These are phyloP conservation scores for Phascolomyces articulosus DNA, from an alignment of 371 early-diverging fungal species.

Conservation along the genomic window DNA sequence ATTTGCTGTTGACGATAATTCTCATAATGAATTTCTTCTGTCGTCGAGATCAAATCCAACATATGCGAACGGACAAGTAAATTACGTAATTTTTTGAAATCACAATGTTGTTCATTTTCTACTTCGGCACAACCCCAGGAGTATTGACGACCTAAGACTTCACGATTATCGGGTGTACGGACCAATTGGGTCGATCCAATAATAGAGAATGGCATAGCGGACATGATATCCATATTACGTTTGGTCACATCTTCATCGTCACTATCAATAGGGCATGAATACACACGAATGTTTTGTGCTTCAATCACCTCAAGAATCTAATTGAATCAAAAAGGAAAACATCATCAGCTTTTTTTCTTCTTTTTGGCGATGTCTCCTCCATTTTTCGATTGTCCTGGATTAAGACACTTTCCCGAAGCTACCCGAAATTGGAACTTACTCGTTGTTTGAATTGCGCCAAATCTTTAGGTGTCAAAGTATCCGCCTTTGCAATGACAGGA, in stretches of 20 bases:
- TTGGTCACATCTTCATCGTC: conserved; percentile 79
- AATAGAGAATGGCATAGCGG: conserved; percentile 93
- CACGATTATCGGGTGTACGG: conserved; percentile 64
- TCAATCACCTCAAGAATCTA: conserved; percentile 76
- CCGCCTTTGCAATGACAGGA: conserved; percentile 77
- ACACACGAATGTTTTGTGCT: conserved; percentile 76
- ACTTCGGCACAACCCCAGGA: conserved; percentile 94
- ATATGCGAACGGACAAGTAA: conserved; percentile 91
- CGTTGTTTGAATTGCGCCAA: conserved; percentile 78
- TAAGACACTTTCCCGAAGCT: background rate
- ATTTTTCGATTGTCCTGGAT: too few species aligned
- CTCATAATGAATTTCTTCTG: conserved; percentile 92
- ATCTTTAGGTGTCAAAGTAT: conserved; percentile 76
- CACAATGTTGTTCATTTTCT: conserved; percentile 87
- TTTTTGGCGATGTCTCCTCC: too few species aligned
- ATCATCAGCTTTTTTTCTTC: background rate
- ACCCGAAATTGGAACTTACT: conserved; percentile 24
- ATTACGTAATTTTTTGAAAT: conserved; percentile 91
- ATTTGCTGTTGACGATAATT: conserved; percentile 80
- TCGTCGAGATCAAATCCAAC: conserved; percentile 86
- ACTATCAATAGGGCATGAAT: conserved; percentile 75
- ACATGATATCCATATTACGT: conserved; percentile 80
- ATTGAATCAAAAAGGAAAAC: background rate
- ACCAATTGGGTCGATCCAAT: conserved; percentile 88
- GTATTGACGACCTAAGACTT: conserved; percentile 87